Conservation (phyloP, 352 stramenopile genomes). For the Globisporangium uncinulatum region DNA sequence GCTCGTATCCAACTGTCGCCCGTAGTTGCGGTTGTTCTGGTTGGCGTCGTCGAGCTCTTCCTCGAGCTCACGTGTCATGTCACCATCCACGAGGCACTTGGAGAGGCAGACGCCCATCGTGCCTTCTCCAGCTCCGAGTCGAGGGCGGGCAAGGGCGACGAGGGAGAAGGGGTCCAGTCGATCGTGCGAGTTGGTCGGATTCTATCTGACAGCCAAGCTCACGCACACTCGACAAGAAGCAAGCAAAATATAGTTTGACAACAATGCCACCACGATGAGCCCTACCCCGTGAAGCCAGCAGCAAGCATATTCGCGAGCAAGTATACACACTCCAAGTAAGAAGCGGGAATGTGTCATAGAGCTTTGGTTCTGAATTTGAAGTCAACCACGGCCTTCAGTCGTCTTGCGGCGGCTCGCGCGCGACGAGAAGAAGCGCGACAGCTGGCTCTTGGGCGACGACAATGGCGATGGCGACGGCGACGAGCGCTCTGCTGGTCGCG, state of each 20-base stretch:
- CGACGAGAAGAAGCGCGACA: slow-evolving; percentile 12
- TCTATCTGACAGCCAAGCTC: no score
- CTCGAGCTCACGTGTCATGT: slow-evolving; percentile 83
- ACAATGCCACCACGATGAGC: neutral
- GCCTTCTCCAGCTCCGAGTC: neutral
- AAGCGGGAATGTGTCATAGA: no score
- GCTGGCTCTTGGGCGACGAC: slow-evolving; percentile 7
- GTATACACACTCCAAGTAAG: neutral
- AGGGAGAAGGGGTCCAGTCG: no score
- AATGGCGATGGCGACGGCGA: neutral
- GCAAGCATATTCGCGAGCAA: no score
- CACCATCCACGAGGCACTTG: slow-evolving; percentile 76
- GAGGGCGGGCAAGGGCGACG: neutral
- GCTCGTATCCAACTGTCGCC: slow-evolving; percentile 20
- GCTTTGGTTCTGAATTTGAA: neutral
- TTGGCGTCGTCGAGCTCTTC: slow-evolving; percentile 69
- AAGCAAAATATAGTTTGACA: neutral
- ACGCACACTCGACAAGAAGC: no score
- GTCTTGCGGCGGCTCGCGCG: slow-evolving; percentile 2
- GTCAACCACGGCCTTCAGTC: neutral
- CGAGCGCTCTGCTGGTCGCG: neutral
- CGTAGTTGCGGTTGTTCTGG: slow-evolving; percentile 44
- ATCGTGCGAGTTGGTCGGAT: no score
- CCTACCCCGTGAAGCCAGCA: no score
- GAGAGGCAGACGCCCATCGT: slow-evolving; percentile 84